Base-by-base conservation (phyloP, 176 grass and related monocot species). In the Elymus sibiricus region DNA sequence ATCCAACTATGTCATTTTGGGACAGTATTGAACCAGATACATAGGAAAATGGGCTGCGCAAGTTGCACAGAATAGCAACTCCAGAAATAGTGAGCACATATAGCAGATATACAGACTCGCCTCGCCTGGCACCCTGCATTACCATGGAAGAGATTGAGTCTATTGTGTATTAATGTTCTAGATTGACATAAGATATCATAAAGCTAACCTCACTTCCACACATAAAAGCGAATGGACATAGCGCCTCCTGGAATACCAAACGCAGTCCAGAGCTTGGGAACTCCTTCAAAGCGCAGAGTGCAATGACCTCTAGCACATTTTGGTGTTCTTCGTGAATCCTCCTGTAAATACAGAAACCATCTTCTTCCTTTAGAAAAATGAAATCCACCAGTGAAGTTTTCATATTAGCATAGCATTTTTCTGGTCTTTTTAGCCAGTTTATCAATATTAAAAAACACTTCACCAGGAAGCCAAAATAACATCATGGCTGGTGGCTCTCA, bases 1-100 rank as follows among this genome's bases (percentile, higher is more conserved):
- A 89, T 63, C 92, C 93, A 86, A 94, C 11, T 79, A 83, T 69
- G 26, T 98, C 92, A 76, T 81, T 87, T 40, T 79, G 88, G 84
- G 88, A 70, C 3, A 98, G 64, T 83, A 84, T 87, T 78, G 93
- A 92, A 85, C 96, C 91, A 87, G 93, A 90, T 51, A 89, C 67
- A 82, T 98, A 98, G 77, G 91, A 83, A 84, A 86, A 91, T 71
- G 86, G 86, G 60, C 69, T 95, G 40, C n/a, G 88, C 56, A 98
- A 84, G 17, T 91, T 85, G 82, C 90, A 93, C 29, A 95, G 64
- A 65, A 89, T 85, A 65, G 93, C 93, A 88, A 89, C 79, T 77
- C 96, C 96, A 80, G 96, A 95, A 87, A 92, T 76, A 6, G 93
- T 94, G 37, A 98, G 71, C 59, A 80, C 84, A 75, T 95, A 91